Base-by-base conservation (phyloP, 805 yeast genomes). In the Saturnispora halmiae region DNA sequence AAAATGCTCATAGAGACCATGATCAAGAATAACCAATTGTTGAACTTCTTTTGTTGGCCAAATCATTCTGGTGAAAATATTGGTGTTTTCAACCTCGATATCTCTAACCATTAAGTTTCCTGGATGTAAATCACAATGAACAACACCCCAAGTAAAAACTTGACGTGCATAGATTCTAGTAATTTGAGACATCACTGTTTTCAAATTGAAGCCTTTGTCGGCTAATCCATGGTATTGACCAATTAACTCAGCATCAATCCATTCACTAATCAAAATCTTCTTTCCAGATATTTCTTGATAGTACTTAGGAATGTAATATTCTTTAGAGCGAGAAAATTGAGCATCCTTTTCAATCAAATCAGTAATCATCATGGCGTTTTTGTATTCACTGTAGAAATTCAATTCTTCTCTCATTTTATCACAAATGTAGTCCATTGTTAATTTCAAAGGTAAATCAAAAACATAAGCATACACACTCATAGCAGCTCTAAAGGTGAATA, bases 41-140 rank as follows among this genome's bases (percentile, higher is more conserved):
- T 73, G 81, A 28, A 56, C 54, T 7, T 40, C 43, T 4, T 48
- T 46, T n/a, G 37, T 40, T 11, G 61, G 41, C 16, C 29, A 27
- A 7, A 42, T 31, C 10, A 16, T 27, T 24, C 31, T 42, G 2
- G 39, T 37, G 5, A 44, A 40, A n/a, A 28, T n/a, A 22, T 34
- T 38, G 5, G 34, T 24, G 24, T 44, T 40, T 33, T 21, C 22
- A 9, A 47, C 34, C 28, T 34, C 25, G 16, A 55, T 55, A 22
- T 55, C 51, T 29, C 87, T 61, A 4, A 77, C 74, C 41, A 83
- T 54, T 48, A 83, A 58, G 54, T 82, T 83, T 5, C 94, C 94
- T 1, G 92, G 92, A 51, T 82, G 94, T 10, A 90, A 84, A 53
- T 80, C 88, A 40, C 83, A 73, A 54, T 80, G 87, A 14, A 80